phyloP scores from a whole-genome alignment of 2,329 filamentous ascomycete genomes.

The Ophiostoma novo-ulmi region DNA sequence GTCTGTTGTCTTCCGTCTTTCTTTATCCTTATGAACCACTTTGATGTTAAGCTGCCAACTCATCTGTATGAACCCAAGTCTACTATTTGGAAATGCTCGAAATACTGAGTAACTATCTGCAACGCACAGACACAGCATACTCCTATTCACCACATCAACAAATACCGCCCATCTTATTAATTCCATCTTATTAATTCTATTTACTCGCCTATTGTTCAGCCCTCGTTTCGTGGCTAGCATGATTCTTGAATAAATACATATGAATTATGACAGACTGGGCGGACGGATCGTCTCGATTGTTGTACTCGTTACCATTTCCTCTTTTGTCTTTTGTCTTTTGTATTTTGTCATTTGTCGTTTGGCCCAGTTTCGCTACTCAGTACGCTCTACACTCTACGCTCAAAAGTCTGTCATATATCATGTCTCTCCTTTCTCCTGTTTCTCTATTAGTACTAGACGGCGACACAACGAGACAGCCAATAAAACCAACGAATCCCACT shows the following conservation, averaged over 20 bases:
- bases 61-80: no score
- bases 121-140: not conserved
- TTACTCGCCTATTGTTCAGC: not conserved
- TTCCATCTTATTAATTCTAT: not conserved
- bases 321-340: not conserved
- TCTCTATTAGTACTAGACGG: not conserved
- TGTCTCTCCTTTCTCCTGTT: not conserved
- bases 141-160: not conserved
- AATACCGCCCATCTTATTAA: not conserved
- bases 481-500: not conserved
- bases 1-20: not conserved
- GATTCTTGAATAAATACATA: not conserved
- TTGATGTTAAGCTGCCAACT: no score
- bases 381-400: not conserved
- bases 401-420: slow-evolving; percentile 1
- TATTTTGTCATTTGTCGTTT: no score
- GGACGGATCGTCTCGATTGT: not conserved
- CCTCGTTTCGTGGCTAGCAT: not conserved
- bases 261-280: not conserved
- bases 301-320: slow-evolving; percentile 9
- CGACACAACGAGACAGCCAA: not conserved
- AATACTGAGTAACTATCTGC: not conserved
- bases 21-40: no score
- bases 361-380: not conserved
- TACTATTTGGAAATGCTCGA: no score